Base-by-base conservation (phyloP, 768 basidiomycete genomes). In the Chiua virens region DNA sequence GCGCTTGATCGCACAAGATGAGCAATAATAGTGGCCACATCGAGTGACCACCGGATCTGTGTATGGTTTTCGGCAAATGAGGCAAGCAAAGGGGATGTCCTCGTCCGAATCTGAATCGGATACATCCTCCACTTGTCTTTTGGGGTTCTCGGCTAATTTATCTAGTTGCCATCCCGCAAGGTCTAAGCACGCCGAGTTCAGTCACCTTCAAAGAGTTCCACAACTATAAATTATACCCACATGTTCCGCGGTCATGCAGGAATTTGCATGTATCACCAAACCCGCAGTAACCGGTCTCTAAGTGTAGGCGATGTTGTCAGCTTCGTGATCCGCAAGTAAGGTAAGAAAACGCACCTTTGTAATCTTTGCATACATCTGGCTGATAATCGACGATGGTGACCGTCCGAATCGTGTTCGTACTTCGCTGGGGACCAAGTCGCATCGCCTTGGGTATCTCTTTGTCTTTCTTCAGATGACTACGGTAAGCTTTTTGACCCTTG, bases 191-290 rank as follows among this genome's bases (percentile, higher is more conserved):
- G 22, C 38, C 55, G 37, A 27, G 51, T 34, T 58, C 45, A 59
- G 53, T 25, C 41, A 21, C 18, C n/a, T 55, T 50, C 41, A 39
- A 35, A 34, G 40, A 42, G 42, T 20, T 28, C 49, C 46, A 28
- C 13, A 2, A 20, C 8, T 18, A 40, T 21, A 5, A 36, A 45
- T 28, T 15, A 41, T 49, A 83, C 89, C 67, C 62, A 91, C 90
- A 93, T 32, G 91, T 93, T 51, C 96, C 95, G 63, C 96, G 86
- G 71, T 98, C 97, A 72, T 98, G 97, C 67, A 98, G 78, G 76
- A 98, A 98, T 78, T 98, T 98, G 73, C 97, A 99, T 4, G 93
- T 94, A 71, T 99, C 97, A 27, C 97, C 97, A 69, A 96, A 99
- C 20, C 97, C 97, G 71, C 97, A 99, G 67, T 92, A 99, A 0